Percentiles rank a stretch among this genome's conserved stretches.
phyloP scores from a whole-genome alignment of 1,284 basidiomycete species.

The Leccinum fallax region DNA sequence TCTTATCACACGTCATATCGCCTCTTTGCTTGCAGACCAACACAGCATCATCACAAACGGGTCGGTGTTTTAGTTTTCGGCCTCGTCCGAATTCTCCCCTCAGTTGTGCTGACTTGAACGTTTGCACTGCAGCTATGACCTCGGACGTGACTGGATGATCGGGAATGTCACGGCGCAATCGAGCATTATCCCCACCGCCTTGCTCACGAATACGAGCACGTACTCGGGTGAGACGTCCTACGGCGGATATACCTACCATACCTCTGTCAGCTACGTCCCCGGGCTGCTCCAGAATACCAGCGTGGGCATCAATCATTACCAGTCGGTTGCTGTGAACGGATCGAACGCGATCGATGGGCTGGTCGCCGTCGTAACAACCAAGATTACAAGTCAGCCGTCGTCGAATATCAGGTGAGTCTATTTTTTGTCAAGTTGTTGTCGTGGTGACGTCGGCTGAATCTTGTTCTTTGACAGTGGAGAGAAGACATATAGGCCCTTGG shows the following conservation, averaged over 20 bases:
- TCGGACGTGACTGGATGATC: conserved; percentile 77
- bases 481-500: conserved; percentile 12
- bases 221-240: conserved; percentile 59
- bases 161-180: conserved; percentile 71
- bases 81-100: background rate
- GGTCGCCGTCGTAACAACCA: conserved; percentile 81
- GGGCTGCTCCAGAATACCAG: conserved; percentile 72
- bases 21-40: conserved; percentile 29
- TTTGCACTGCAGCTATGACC: conserved; percentile 49
- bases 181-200: conserved; percentile 50
- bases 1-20: background rate
- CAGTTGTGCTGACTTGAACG: background rate
- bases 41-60: conserved; percentile 64
- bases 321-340: conserved; percentile 60
- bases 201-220: conserved; percentile 55
- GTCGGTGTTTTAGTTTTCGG: conserved; percentile 33
- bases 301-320: conserved; percentile 77
- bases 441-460: conserved; percentile 7
- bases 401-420: conserved; percentile 22
- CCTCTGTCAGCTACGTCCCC: conserved; percentile 64
- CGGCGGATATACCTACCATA: conserved; percentile 71
- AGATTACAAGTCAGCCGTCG: conserved; percentile 53
- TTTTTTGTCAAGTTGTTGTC: background rate
- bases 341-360: conserved; percentile 80
- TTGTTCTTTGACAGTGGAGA: conserved; percentile 18